phyloP scores from a whole-genome alignment of 169 alveolate genomes.

The Toxoplasma gondii region DNA sequence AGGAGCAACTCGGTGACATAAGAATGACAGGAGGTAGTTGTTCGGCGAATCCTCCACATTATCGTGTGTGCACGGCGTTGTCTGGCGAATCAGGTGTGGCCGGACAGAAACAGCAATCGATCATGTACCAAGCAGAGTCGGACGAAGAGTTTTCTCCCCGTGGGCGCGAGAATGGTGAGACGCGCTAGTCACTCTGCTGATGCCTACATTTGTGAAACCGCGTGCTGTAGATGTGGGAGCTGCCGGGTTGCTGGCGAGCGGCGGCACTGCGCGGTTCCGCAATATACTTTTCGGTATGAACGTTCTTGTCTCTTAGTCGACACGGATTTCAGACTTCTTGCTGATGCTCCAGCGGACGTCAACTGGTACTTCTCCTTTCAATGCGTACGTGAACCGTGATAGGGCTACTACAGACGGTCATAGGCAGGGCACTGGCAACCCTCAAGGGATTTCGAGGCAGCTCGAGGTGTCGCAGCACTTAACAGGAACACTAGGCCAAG shows the following conservation, averaged over 20 bases:
- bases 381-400: not conserved
- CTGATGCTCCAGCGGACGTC: constrained; percentile 5
- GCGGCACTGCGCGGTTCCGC: constrained; percentile 52
- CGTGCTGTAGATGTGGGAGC: constrained; percentile 48
- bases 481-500: constrained; percentile 23
- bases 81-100: constrained; percentile 5
- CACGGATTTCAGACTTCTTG: not conserved
- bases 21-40: constrained; percentile 37
- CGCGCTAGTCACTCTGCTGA: not conserved
- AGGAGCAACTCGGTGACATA: constrained; percentile 54
- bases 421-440: constrained; percentile 27
- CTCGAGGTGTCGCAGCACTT: not conserved
- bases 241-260: constrained; percentile 59
- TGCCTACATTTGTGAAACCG: not conserved
- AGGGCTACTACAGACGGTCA: not conserved
- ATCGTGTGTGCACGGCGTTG: not conserved
- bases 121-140: constrained; percentile 20
- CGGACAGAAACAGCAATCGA: not conserved
- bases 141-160: constrained; percentile 31
- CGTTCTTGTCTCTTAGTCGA: not conserved
- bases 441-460: not conserved
- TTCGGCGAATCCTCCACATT: too few relatives aligned
- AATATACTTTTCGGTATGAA: not conserved
- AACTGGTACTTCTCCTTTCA: not conserved
- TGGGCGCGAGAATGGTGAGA: not conserved